A percentile compares a stretch with the other conserved stretches of the same genome.
phyloP scores from a whole-genome alignment of 352 stramenopile genomes.

The Pythium aquatile region DNA sequence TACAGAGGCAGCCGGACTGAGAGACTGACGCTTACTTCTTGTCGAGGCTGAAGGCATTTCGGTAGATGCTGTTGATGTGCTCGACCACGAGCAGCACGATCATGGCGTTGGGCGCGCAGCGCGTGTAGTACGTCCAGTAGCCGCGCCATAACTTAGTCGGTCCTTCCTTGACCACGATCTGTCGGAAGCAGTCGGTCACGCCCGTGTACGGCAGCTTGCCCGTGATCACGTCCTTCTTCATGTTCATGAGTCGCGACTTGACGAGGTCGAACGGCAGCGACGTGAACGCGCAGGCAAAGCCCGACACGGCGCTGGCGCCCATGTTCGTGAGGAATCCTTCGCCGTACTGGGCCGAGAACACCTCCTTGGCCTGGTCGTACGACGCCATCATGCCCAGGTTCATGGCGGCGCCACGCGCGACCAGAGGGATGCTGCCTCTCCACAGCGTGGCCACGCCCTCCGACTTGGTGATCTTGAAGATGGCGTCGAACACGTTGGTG shows the following conservation, averaged over 20 bases:
- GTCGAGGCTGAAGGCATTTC: constrained; percentile 53
- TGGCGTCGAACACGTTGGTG: constrained; percentile 98
- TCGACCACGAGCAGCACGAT: constrained; percentile 99
- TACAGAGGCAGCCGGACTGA: not conserved
- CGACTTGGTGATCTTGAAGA: constrained; percentile 83
- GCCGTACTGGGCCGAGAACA: constrained; percentile 67
- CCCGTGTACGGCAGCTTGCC: constrained; percentile 94
- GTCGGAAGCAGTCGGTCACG: constrained; percentile 93
- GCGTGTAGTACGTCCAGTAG: constrained; percentile 98
- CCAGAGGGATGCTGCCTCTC: constrained; percentile 89
- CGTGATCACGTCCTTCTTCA: constrained; percentile 90
- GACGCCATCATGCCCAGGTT: constrained; percentile 99
- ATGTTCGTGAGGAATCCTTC: constrained; percentile 90
- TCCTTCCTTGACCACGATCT: constrained; percentile 96
- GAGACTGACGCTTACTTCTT: constrained; percentile 21
- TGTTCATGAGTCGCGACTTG: constrained; percentile 98
- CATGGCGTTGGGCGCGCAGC: constrained; percentile 99
- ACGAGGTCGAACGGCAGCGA: constrained; percentile 99
- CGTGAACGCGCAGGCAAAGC: constrained; percentile 97
- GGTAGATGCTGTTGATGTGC: constrained; percentile 90
- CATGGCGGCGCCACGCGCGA: constrained; percentile 97
- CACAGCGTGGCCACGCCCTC: constrained; percentile 91
- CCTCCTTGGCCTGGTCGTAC: constrained; percentile 98
- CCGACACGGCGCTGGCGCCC: constrained; percentile 92
- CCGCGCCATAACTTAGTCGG: constrained; percentile 95